phyloP scores from a whole-genome alignment of 2,329 filamentous ascomycete genomes.

The Niveomyces coronatus region DNA sequence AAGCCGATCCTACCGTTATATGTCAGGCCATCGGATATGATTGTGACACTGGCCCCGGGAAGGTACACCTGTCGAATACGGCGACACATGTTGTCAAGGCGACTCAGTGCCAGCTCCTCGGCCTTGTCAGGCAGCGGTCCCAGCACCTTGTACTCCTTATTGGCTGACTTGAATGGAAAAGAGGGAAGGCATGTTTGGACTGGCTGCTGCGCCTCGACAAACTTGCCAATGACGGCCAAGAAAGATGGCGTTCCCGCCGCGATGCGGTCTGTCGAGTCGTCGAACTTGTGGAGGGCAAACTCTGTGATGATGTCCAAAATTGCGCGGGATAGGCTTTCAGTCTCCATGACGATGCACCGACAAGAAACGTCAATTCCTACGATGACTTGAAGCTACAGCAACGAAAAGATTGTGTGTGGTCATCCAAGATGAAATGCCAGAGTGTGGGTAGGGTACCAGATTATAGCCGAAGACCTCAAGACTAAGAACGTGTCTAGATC shows the following conservation, averaged over 20 bases:
- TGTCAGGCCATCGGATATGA: conserved; percentile 42
- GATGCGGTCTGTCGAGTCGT: conserved; percentile 13
- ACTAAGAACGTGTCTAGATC: no score
- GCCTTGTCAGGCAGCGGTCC: conserved; percentile 21
- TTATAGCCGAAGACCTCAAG: no score
- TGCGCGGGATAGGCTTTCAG: conserved; percentile 5
- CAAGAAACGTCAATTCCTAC: no score
- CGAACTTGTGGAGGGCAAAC: conserved; percentile 19
- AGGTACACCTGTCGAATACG: conserved; percentile 18
- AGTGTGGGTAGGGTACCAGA: no score
- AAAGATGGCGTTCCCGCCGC: conserved; percentile 15
- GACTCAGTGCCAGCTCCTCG: conserved; percentile 19
- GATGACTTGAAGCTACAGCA: no score
- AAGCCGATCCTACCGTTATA: no score
- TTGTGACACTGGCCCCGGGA: conserved; percentile 23
- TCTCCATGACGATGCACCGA: no score
- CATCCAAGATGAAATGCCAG: no score
- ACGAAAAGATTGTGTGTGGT: no score
- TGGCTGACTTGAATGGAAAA: conserved; percentile 25
- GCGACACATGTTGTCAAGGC: conserved; percentile 19
- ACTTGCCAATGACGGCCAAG: conserved; percentile 14
- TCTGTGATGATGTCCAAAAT: conserved; percentile 18
- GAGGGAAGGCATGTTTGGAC: conserved; percentile 19
- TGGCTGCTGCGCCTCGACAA: conserved; percentile 13
- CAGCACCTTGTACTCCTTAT: conserved; percentile 23